Conservation (phyloP, 306 rosid species). For the Cercis canadensis region DNA sequence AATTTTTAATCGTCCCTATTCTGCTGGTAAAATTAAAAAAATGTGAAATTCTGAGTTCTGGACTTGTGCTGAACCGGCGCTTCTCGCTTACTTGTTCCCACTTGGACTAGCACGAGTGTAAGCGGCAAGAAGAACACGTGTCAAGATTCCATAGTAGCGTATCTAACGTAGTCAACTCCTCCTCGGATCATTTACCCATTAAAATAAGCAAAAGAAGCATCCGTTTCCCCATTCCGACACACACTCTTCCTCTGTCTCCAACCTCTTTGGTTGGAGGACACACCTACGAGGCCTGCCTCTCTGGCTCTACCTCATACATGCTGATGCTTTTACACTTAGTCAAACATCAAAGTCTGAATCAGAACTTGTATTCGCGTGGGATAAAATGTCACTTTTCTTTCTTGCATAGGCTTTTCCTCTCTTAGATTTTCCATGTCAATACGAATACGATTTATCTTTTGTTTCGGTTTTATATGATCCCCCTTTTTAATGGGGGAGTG, state of each 20-base stretch:
- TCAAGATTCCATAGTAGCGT: slow-evolving; percentile 55
- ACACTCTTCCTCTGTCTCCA: slow-evolving; percentile 23
- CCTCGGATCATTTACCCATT: slow-evolving; percentile 51
- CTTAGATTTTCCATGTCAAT: slow-evolving; percentile 2
- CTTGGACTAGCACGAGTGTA: neutral
- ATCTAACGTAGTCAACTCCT: slow-evolving; percentile 65
- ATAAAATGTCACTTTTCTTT: slow-evolving; percentile 1
- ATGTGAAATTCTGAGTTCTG: no score
- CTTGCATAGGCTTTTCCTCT: slow-evolving; percentile 36
- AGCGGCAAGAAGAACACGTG: slow-evolving; percentile 41
- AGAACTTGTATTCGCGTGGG: neutral
- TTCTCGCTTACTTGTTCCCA: no score
- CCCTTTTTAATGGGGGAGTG: slow-evolving; percentile 31
- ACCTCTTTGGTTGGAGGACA: slow-evolving; percentile 40
- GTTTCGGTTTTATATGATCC: slow-evolving; percentile 32
- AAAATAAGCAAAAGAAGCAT: slow-evolving; percentile 29
- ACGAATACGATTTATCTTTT: slow-evolving; percentile 17
- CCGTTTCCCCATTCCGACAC: slow-evolving; percentile 6
- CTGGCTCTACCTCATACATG: slow-evolving; percentile 34
- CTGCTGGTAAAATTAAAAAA: no score
- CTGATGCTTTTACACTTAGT: slow-evolving; percentile 13
- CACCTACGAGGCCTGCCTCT: slow-evolving; percentile 43
- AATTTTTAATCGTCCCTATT: no score
- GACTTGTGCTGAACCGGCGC: no score
- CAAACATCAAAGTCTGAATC: slow-evolving; percentile 9